phyloP scores from a whole-genome alignment of 495 filamentous ascomycete species.

The Sordaria brevicollis region DNA sequence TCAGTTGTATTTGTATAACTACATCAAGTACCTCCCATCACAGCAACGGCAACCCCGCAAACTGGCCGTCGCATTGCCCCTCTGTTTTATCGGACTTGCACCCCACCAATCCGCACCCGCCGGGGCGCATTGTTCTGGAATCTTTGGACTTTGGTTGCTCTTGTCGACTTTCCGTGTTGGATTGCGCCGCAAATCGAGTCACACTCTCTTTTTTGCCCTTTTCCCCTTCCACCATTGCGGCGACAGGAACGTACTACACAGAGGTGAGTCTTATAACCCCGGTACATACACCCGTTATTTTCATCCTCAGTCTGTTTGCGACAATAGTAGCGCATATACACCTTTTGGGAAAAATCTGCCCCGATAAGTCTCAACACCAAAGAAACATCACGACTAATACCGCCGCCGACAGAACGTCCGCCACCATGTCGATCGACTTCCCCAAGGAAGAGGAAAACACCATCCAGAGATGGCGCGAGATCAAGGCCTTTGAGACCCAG shows the following conservation, averaged over 20 bases:
- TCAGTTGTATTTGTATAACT: no score
- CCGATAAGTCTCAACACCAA: not conserved
- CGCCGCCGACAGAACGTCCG: not conserved
- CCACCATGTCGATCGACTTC: slow-evolving; percentile 77
- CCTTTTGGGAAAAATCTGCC: not conserved
- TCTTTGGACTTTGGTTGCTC: not conserved
- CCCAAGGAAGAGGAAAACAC: slow-evolving; percentile 79
- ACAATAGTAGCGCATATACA: not conserved
- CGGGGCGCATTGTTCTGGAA: not conserved
- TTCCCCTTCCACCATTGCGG: not conserved
- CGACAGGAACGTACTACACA: not conserved
- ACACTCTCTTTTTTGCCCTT: slow-evolving; percentile 13
- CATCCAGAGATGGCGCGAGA: slow-evolving; percentile 76
- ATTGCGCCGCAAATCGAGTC: slow-evolving; percentile 10
- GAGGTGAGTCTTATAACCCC: not conserved
- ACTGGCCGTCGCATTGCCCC: slow-evolving; percentile 7
- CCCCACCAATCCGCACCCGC: not conserved
- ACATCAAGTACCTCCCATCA: no score
- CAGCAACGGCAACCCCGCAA: slow-evolving; percentile 15
- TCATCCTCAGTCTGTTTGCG: not conserved
- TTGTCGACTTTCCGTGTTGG: no score
- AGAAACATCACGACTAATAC: not conserved
- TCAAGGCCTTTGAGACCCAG: slow-evolving; percentile 67
- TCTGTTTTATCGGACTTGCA: not conserved
- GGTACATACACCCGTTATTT: not conserved